These are phyloP conservation scores for Sophora flavescens DNA, from an alignment of 306 rosid species.

Conservation along the genomic window DNA sequence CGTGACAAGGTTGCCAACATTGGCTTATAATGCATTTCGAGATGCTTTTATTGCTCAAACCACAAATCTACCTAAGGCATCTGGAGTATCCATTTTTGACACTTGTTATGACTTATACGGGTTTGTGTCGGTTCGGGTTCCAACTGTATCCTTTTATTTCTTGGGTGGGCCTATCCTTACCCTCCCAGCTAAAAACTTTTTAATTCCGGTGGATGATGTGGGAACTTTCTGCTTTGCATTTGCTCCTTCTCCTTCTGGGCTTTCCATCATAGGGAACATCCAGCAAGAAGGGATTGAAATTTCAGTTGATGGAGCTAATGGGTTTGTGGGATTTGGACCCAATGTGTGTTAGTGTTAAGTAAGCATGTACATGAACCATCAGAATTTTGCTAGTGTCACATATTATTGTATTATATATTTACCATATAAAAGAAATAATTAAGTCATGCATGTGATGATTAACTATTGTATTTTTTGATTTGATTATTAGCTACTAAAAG, in stretches of 20 bases:
- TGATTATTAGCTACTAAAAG: conserved; percentile 39
- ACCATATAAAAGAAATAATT: conserved; percentile 18
- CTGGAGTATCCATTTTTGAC: conserved; percentile 82
- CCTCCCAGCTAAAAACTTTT: conserved; percentile 84
- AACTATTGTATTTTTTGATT: conserved; percentile 35
- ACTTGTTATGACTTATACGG: conserved; percentile 78
- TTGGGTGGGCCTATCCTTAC: conserved; percentile 85
- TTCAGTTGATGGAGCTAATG: conserved; percentile 87
- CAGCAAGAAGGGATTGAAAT: conserved; percentile 95
- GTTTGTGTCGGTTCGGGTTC: conserved; percentile 89
- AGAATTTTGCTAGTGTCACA: conserved; percentile 50
- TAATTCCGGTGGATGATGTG: conserved; percentile 78
- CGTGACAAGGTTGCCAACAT: conserved; percentile 77
- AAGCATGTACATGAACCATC: conserved; percentile 19
- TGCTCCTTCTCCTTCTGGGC: conserved; percentile 68
- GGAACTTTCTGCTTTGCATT: conserved; percentile 96
- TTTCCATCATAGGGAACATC: conserved; percentile 90
- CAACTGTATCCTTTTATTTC: conserved; percentile 88
- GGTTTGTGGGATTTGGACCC: conserved; percentile 95
- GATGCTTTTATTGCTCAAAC: conserved; percentile 73
- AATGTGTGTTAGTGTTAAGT: conserved; percentile 61
- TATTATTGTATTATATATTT: conserved; percentile 41
- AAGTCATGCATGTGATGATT: conserved; percentile 33
- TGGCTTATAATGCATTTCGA: conserved; percentile 73
- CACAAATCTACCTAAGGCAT: conserved; percentile 71